Base-by-base conservation (phyloP, 768 basidiomycete species). In the Boletus pseudo-olivaceus region DNA sequence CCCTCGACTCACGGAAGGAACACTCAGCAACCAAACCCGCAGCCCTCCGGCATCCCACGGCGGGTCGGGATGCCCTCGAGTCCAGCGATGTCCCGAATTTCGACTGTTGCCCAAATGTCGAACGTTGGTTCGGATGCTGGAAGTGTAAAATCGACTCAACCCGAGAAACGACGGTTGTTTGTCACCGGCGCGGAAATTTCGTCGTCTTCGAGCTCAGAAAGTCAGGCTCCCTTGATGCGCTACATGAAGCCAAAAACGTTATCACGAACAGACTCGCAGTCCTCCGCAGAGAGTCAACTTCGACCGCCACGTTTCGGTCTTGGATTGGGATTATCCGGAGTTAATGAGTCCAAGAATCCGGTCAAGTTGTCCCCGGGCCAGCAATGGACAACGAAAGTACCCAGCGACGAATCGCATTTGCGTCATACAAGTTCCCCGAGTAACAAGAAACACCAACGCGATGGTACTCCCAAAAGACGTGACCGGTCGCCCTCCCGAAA, bases 141-240 rank as follows among this genome's bases (percentile, higher is more conserved):
- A 44, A 63, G 66, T 41, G 64, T 67, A 35, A 71, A 75, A 17
- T 34, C 55, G 26, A 42, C 20, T 11, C 58, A 44, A 29, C 50
- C 20, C n/a, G 66, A 67, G 23, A 69, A 67, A 47, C 73, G 78
- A 5, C 78, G 73, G 39, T 64, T 80, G 17, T 75, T 74, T 11
- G 75, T 81, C 26, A 71, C 76, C 7, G 80, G 79, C 52, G 73
- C 75, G 1, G 74, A 75, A 40, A 70, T 75, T 11, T 61, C 73
- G n/a, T 65, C 74, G 3, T 76, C 78, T 9, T 73, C 70, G 19
- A 70, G 76, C 44, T 77, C 76, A 4, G 78, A 75, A 27, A 72
- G 72, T 43, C 76, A 76, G 15, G 56, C 47, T 5, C 47, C 51
- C 7, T 41, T 56, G 37, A 37, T 29, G 33, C 60, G 59, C 26